Evolutionary conservation across 164 flowering plant species (phyloP).

Genomic region (Santalum album): DNA sequence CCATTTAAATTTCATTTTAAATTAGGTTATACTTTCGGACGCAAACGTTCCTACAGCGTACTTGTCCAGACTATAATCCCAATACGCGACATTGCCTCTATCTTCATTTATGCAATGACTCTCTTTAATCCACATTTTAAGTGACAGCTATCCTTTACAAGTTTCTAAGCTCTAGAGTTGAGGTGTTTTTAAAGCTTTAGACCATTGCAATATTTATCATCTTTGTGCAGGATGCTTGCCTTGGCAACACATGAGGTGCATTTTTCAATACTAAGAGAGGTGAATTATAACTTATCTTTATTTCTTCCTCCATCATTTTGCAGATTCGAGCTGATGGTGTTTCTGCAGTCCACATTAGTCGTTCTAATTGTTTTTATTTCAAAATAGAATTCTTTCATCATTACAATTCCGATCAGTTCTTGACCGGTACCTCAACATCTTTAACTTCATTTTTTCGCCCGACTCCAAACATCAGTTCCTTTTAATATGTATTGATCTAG

Average conservation of each 20-base stretch:
- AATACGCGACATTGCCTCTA: constrained; percentile 45
- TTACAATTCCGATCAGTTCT: too few species aligned
- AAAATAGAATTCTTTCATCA: too few species aligned
- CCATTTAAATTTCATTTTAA: background rate
- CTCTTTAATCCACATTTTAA: background rate
- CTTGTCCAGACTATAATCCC: constrained; percentile 25
- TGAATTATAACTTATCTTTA: background rate
- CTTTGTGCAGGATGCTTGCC: constrained; percentile 42
- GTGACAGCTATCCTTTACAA: too few species aligned
- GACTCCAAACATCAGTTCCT: too few species aligned
- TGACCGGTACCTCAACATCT: constrained; percentile 1
- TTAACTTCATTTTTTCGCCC: too few species aligned
- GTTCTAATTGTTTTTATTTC: background rate
- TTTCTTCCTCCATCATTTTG: too few species aligned
- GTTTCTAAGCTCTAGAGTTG: too few species aligned
- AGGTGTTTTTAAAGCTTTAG: background rate
- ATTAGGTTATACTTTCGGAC: constrained; percentile 46
- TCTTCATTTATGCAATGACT: constrained; percentile 27
- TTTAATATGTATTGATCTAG: background rate
- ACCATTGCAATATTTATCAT: background rate
- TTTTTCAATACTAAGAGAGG: constrained; percentile 42
- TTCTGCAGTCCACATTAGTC: too few species aligned
- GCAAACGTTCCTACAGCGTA: constrained; percentile 38
- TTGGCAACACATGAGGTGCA: constrained; percentile 36
- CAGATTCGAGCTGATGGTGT: too few species aligned